phyloP scores from a whole-genome alignment of 1,284 basidiomycete genomes.

The Tylopilus orsonianus region DNA sequence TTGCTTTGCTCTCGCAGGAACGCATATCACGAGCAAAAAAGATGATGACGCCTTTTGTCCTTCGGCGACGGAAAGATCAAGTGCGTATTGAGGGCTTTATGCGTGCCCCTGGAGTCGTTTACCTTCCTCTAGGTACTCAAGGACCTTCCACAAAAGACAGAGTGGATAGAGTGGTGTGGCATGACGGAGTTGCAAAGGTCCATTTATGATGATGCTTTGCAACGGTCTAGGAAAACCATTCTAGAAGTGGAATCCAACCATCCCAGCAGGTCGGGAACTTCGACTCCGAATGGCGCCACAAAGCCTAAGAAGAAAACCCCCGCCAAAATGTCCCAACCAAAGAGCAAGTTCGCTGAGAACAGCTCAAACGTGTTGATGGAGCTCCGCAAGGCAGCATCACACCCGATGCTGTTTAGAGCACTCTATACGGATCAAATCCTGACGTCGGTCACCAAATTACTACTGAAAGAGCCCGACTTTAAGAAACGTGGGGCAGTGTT shows the following conservation, averaged over 20 bases:
- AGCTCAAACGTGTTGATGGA: slow-evolving; percentile 94
- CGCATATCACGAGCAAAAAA: slow-evolving; percentile 94
- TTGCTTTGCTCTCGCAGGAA: slow-evolving; percentile 85
- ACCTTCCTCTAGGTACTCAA: slow-evolving; percentile 70
- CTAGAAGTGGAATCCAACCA: slow-evolving; percentile 49
- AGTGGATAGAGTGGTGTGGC: slow-evolving; percentile 91
- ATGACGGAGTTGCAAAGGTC: slow-evolving; percentile 84
- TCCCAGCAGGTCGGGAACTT: slow-evolving; percentile 37
- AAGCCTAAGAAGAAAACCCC: slow-evolving; percentile 47
- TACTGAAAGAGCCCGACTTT: slow-evolving; percentile 91
- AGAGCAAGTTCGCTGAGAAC: slow-evolving; percentile 73
- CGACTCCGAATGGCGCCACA: slow-evolving; percentile 37
- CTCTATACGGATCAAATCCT: slow-evolving; percentile 81
- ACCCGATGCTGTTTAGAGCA: slow-evolving; percentile 93
- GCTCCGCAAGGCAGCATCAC: slow-evolving; percentile 91
- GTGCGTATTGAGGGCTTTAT: slow-evolving; percentile 36
- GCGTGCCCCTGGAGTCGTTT: slow-evolving; percentile 1
- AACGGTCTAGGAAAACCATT: slow-evolving; percentile 82
- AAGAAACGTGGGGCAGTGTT: slow-evolving; percentile 76
- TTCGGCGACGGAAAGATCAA: slow-evolving; percentile 93
- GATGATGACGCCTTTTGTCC: slow-evolving; percentile 99
- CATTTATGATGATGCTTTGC: slow-evolving; percentile 85
- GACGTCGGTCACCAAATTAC: slow-evolving; percentile 73
- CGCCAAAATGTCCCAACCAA: slow-evolving; percentile 45
- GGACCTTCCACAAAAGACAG: slow-evolving; percentile 90